Percentiles rank a stretch among this genome's conserved stretches.
Conservation (phyloP, 2,329 filamentous ascomycete species). For the Colletotrichum paranaense region DNA sequence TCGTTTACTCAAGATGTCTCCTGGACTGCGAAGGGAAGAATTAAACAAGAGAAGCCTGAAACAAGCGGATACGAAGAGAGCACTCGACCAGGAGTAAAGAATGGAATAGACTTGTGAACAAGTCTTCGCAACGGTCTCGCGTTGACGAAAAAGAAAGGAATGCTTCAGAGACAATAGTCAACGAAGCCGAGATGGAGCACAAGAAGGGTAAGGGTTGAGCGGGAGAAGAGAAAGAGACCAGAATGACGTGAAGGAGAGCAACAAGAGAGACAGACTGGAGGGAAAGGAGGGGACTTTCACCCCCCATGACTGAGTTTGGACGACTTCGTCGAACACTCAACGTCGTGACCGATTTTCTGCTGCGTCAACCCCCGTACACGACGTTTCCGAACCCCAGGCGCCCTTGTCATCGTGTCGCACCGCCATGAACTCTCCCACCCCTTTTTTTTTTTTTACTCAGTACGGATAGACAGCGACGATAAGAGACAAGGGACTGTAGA, state of each 20-base stretch:
- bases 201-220: constrained; percentile 3
- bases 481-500: background rate
- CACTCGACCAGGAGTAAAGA: constrained; percentile 33
- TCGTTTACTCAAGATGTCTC: background rate
- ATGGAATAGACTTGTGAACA: constrained; percentile 24
- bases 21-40: constrained; percentile 16
- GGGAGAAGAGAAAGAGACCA: constrained; percentile 11
- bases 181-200: constrained; percentile 29
- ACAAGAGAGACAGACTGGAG: constrained; percentile 5
- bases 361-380: constrained; percentile 11
- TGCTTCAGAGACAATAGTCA: constrained; percentile 14
- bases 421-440: constrained; percentile 10
- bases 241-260: constrained; percentile 15
- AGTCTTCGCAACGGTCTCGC: constrained; percentile 9
- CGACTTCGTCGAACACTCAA: constrained; percentile 9
- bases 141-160: constrained; percentile 29
- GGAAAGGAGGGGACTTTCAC: background rate
- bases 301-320: constrained; percentile 17
- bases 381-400: constrained; percentile 23
- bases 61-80: background rate
- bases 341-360: constrained; percentile 2
- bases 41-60: background rate
- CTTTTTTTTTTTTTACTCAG: too few species aligned
- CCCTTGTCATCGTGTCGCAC: constrained; percentile 18
- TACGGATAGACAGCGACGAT: background rate